Base-by-base conservation (phyloP, 2,329 filamentous ascomycete genomes). In the Aspergillus pseudoterreus region DNA sequence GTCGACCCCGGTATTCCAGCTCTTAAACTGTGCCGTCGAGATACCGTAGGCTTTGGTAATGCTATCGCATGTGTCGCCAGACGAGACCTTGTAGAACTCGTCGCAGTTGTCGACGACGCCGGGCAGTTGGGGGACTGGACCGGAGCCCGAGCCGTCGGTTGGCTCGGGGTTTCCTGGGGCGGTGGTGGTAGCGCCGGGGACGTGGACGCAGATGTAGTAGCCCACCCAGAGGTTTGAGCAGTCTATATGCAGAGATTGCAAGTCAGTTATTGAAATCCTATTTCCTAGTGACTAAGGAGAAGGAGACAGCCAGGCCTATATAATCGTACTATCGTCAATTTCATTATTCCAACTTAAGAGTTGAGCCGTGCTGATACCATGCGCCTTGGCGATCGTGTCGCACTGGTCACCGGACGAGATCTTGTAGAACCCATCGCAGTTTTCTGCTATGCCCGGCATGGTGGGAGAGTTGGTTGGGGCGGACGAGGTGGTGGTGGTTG, bases 71-170 rank as follows among this genome's bases (percentile, higher is more conserved):
- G 17, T 36, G 6, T 52, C 50, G 5, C 46, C 50, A 15, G 33
- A 6, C 19, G 39, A 8, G 2, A 52, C 46, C 15, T 38, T 38
- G 24, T 53, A 21, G 2, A 15, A 41, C 6, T 35, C 41, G 19
- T 48, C 24, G 15, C 50, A 39, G 12, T 39, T 9, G 8, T n/a
- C 12, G 15, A 17, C 15, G 15, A 39, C 10, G 8, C 36, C 36
- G 19, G 54, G 54, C 49, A 50, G 45, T 24, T 54, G 49, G 15
- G 49, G 53, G 6, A 46, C 50, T 15, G 53, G 51, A 22, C 51
- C 51, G 19, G 19, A 19, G 19, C 19, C 19, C 19, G 19, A 19
- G 19, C 19, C 19, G 19, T 19, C 19, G 19, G 19, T 19, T 19
- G 19, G 19, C 19, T 19, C 19, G 19, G 46, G 12, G 36, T 21